Evolutionary conservation across 192 early-diverging fungal genomes (phyloP), one percentile per base, ranked within the genome.

Genomic region (Globomyces pollinis-pini): DNA sequence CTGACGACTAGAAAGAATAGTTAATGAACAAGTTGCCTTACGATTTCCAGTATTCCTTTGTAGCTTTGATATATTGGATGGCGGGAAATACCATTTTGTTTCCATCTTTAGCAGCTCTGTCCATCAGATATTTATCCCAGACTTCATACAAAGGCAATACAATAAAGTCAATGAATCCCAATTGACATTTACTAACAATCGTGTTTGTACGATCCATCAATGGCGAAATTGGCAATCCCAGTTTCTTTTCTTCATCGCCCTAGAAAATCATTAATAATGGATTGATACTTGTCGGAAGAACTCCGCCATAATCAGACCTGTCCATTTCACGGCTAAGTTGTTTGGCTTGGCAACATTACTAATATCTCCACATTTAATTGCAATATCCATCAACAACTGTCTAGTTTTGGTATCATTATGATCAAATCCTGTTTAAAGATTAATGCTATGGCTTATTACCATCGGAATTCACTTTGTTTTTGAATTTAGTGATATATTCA

Each of bases 111-210:
- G n/a, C n/a, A n/a, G n/a, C n/a, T n/a, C n/a, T n/a, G 18, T 76
- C 57, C 23, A 62, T 63, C 57, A 77, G 62, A 35, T 69, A 83
- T 24, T 61, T 38, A 50, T 69, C 69, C 75, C 79, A 76, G 1
- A 61, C 66, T 29, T 83, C 80, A 58, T 76, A 83, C 30, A 83
- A 63, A 20, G 80, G 80, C 23, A 61, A 58, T 12, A 80, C 80
- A 36, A 83, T 71, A 63, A 73, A 78, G 50, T 83, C 80, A 26
- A 83, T 81, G 59, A 83, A 83, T 8, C 78, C 80, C 32, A 83
- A 63, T 58, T 82, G 80, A 54, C 80, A 80, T 50, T 81, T 83
- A 1, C 65, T 63, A 15, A 78, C 66, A 21, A 65, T 63, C 18
- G 75, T 76, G n/a, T 61, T 76, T 26, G 58, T 28, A 20, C 80